These are phyloP conservation scores for Ceratocystis cacaofunesta DNA, from an alignment of 2,329 filamentous ascomycete species.

Conservation along the genomic window DNA sequence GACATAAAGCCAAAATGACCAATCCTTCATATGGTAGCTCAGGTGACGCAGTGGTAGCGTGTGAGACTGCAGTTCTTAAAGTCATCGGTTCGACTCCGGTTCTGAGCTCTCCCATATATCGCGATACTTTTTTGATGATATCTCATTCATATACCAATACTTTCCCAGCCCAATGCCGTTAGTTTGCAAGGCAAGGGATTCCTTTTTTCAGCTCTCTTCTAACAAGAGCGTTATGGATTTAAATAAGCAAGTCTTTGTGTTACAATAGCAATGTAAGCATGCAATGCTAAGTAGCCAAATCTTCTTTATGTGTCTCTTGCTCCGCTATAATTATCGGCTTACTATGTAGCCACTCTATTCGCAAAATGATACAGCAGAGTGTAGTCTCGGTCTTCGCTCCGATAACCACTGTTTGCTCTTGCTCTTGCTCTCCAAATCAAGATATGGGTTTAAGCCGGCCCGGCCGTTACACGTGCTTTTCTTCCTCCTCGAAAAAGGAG, in stretches of 20 bases:
- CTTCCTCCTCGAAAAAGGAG: background rate
- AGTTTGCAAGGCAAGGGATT: too few species aligned
- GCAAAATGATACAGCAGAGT: too few species aligned
- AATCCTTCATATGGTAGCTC: background rate
- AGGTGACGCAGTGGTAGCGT: constrained; percentile 16
- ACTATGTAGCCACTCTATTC: too few species aligned
- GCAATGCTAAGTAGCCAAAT: too few species aligned
- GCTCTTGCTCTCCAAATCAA: background rate
- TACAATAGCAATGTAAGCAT: too few species aligned
- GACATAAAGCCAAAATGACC: background rate
- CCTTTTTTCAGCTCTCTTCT: too few species aligned
- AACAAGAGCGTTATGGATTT: too few species aligned
- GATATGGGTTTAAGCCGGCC: background rate
- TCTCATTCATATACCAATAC: background rate
- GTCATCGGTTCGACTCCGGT: constrained; percentile 9
- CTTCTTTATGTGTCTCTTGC: too few species aligned
- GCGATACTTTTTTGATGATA: background rate
- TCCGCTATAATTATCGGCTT: too few species aligned
- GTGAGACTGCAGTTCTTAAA: constrained; percentile 12
- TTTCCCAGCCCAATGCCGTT: background rate
- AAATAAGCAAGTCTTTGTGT: too few species aligned
- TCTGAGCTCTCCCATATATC: constrained; percentile 4
- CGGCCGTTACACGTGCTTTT: background rate
- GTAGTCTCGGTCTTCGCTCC: too few species aligned
- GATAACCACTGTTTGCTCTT: background rate